phyloP scores from a whole-genome alignment of 495 filamentous ascomycete genomes.

The Xanthoparmelia taractica region DNA sequence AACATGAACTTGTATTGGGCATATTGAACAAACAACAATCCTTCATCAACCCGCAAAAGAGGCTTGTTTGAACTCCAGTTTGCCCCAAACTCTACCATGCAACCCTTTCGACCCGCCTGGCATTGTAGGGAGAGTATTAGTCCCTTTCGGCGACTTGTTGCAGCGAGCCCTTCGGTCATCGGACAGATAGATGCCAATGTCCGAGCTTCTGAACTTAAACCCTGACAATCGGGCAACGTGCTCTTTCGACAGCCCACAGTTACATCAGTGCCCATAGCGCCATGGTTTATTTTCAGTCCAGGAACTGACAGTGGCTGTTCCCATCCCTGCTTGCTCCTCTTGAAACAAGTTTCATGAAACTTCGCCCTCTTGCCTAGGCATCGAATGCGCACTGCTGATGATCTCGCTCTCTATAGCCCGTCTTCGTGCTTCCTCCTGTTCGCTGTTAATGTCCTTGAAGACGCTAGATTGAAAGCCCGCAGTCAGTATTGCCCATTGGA shows the following conservation, averaged over 20 bases:
- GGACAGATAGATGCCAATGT: background rate
- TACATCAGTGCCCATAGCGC: background rate
- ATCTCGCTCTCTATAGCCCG: conserved; percentile 36
- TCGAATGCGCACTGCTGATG: conserved; percentile 10
- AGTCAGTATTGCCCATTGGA: background rate
- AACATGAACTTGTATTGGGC: background rate
- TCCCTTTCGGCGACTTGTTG: background rate
- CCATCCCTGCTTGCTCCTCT: background rate
- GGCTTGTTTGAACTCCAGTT: background rate
- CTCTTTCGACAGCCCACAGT: background rate
- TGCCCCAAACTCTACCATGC: background rate
- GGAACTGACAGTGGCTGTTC: background rate
- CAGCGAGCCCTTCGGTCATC: background rate
- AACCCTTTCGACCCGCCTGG: background rate
- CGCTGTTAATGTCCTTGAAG: conserved; percentile 42
- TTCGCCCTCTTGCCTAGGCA: background rate
- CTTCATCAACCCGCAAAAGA: background rate
- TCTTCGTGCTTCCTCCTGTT: conserved; percentile 34
- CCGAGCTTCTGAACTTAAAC: background rate
- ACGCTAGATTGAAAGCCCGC: conserved; percentile 18
- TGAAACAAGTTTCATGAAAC: conserved; percentile 3
- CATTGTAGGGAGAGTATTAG: background rate
- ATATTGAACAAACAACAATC: background rate
- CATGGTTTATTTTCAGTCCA: background rate
- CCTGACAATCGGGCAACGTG: background rate